These are phyloP conservation scores for Scheffersomyces segobiensis DNA, from an alignment of 1,139 yeast genomes.

Conservation along the genomic window DNA sequence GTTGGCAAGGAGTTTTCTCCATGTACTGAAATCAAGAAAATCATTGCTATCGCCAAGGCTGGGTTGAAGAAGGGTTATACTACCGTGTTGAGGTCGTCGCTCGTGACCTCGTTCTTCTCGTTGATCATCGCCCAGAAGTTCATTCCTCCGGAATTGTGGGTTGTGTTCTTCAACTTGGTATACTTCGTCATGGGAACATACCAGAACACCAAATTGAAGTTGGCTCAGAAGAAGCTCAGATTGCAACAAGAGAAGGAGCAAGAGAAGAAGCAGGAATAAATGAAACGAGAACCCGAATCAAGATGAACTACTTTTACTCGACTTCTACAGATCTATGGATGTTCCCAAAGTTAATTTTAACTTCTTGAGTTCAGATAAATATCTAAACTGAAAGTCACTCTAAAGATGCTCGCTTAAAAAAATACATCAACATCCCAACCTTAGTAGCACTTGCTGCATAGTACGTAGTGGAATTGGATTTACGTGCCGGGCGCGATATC, in stretches of 20 bases:
- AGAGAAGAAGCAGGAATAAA: constrained; percentile 5
- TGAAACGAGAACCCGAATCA: neutral
- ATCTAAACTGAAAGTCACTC: neutral
- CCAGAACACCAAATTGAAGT: constrained; percentile 69
- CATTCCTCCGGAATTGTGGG: constrained; percentile 77
- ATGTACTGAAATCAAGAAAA: constrained; percentile 21
- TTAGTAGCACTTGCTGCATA: neutral
- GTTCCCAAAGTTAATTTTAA: neutral
- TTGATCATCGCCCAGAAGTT: constrained; percentile 73
- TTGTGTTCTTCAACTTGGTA: constrained; percentile 74
- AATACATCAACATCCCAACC: neutral
- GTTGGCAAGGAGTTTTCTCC: constrained; percentile 5
- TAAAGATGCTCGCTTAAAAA: neutral
- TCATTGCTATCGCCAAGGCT: constrained; percentile 19
- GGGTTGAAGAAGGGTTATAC: constrained; percentile 54
- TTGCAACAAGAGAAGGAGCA: constrained; percentile 1
- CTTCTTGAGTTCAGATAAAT: neutral
- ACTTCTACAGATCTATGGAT: neutral
- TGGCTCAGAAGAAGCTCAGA: constrained; percentile 26
- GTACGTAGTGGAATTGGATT: neutral
- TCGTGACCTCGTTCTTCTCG: constrained; percentile 63
- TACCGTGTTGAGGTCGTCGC: constrained; percentile 62
- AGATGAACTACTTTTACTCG: neutral
- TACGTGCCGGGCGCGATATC: neutral
- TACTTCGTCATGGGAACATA: constrained; percentile 76